These are phyloP conservation scores for Aleurites moluccanus DNA, from an alignment of 441 rosid genomes.

Conservation along the genomic window DNA sequence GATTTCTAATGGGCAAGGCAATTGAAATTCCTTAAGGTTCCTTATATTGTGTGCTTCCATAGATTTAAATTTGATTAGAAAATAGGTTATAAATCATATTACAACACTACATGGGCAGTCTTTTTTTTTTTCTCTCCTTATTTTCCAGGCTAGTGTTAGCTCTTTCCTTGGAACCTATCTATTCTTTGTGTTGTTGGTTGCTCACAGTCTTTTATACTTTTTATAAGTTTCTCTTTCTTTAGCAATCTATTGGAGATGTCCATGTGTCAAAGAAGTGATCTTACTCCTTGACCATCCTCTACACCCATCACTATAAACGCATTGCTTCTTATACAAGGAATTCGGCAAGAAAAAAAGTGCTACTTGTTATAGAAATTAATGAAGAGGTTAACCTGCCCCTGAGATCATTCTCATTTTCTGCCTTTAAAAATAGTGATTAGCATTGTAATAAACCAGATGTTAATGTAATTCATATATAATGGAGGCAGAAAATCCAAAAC, in stretches of 20 bases:
- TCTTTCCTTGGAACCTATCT: not conserved
- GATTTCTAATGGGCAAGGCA: too few species aligned
- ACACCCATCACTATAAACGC: not conserved
- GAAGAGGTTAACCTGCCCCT: not conserved
- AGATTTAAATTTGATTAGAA: not conserved
- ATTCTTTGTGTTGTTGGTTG: not conserved
- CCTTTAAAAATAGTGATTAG: not conserved
- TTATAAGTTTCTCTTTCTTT: not conserved
- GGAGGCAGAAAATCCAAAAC: not conserved
- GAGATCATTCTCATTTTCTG: not conserved
- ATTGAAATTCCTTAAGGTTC: not conserved
- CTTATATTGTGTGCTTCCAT: not conserved
- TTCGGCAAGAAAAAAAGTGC: not conserved
- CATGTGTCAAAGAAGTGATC: not conserved
- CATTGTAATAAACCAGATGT: not conserved
- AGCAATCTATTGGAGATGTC: not conserved
- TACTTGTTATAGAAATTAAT: not conserved
- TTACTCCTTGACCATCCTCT: not conserved
- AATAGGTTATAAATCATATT: not conserved
- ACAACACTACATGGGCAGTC: not conserved
- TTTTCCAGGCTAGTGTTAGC: not conserved
- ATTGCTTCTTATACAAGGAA: not conserved
- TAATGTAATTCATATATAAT: not conserved
- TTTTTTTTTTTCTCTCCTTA: not conserved
- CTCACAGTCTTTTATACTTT: not conserved